phyloP scores from a whole-genome alignment of 108 stramenopile genomes.

The Seminavis robusta region DNA sequence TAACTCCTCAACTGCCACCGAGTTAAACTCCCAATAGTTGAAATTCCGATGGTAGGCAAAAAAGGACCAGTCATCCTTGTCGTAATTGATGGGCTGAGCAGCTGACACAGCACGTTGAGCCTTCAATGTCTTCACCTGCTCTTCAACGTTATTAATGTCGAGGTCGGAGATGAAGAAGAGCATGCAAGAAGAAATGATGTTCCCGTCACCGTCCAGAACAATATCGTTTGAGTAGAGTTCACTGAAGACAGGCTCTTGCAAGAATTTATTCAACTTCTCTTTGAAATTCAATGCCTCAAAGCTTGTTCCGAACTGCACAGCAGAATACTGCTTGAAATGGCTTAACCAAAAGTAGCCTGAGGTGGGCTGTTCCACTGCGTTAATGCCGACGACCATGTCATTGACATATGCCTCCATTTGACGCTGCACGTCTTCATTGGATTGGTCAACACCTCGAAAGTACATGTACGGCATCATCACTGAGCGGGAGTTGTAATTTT shows the following conservation, averaged over 20 bases:
- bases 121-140: constrained; percentile 9
- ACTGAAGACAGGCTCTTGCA: background rate
- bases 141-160: constrained; percentile 6
- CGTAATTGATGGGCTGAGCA: constrained; percentile 11
- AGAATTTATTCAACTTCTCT: constrained; percentile 1
- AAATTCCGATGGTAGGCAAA: constrained; percentile 4
- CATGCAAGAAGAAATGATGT: constrained; percentile 3
- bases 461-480: background rate
- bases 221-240: background rate
- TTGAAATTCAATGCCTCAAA: constrained; percentile 1
- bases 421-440: background rate
- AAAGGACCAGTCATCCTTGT: constrained; percentile 8
- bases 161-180: constrained; percentile 1
- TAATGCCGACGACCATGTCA: constrained; percentile 3
- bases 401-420: constrained; percentile 12
- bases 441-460: constrained; percentile 17
- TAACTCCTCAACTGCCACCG: background rate
- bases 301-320: background rate
- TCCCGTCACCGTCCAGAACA: background rate
- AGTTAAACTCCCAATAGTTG: constrained; percentile 6
- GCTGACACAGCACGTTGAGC: constrained; percentile 4
- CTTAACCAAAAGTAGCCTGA: constrained; percentile 21
- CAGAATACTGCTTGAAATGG: constrained; percentile 10
- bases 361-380: background rate
- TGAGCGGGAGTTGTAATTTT: no score